These are phyloP conservation scores for Sequoiadendron giganteum DNA, from an alignment of 75 land plant species.

Conservation along the genomic window DNA sequence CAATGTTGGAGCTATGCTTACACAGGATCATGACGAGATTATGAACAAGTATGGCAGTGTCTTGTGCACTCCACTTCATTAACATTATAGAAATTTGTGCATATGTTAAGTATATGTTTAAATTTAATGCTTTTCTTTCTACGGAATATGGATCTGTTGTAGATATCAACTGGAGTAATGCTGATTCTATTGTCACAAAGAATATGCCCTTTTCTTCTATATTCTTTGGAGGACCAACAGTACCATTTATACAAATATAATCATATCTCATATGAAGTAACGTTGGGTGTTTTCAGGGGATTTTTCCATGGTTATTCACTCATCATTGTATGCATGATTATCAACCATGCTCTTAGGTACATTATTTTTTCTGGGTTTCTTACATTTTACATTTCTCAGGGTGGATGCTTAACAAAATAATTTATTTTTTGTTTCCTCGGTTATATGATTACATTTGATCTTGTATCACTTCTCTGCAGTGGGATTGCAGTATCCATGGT, in stretches of 20 bases:
- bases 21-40: slow-evolving; percentile 80
- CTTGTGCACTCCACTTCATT: background rate
- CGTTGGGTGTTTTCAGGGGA: slow-evolving; percentile 51
- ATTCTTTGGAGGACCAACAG: background rate
- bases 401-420: background rate
- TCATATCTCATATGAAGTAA: background rate
- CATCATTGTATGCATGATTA: slow-evolving; percentile 68
- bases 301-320: slow-evolving; percentile 89
- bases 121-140: background rate
- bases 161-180: background rate
- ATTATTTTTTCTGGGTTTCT: background rate
- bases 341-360: slow-evolving; percentile 93
- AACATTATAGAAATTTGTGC: background rate
- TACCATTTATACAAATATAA: background rate
- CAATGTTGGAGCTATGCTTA: slow-evolving; percentile 66
- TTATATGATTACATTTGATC: background rate
- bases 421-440: background rate
- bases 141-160: background rate
- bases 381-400: background rate
- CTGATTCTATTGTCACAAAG: background rate
- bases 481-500: slow-evolving; percentile 93
- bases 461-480: slow-evolving; percentile 37
- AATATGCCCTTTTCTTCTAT: background rate
- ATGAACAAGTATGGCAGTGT: slow-evolving; percentile 48
- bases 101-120: background rate